Conservation (phyloP, 495 filamentous ascomycete species). For the Pyrenula aspistea region DNA sequence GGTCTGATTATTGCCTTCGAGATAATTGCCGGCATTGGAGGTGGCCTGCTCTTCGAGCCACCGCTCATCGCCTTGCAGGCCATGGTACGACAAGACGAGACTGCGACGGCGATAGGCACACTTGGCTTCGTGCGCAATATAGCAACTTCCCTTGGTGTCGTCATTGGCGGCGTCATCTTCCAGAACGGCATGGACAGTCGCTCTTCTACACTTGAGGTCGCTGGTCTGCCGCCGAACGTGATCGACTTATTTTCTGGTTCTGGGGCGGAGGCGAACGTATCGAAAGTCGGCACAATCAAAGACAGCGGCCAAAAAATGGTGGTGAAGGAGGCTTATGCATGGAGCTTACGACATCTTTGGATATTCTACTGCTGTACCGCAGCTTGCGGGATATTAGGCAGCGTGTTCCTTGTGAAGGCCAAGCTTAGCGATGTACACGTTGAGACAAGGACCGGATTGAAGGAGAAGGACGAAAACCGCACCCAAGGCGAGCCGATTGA, state of each 20-base stretch:
- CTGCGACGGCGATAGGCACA: conserved; percentile 65
- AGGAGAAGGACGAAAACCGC: conserved; percentile 14
- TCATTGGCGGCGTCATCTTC: conserved; percentile 74
- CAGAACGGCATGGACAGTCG: conserved; percentile 44
- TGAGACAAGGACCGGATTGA: conserved; percentile 43
- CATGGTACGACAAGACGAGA: conserved; percentile 54
- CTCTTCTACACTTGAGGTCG: conserved; percentile 21
- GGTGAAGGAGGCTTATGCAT: conserved; percentile 43
- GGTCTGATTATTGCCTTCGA: conserved; percentile 40
- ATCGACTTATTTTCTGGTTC: conserved; percentile 29
- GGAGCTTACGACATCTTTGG: conserved; percentile 51
- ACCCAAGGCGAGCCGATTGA: too few relatives aligned
- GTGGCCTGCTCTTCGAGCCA: conserved; percentile 36
- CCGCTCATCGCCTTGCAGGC: conserved; percentile 73
- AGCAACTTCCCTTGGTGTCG: conserved; percentile 57
- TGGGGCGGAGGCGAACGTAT: conserved; percentile 40
- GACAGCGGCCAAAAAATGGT: conserved; percentile 30
- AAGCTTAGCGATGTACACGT: conserved; percentile 45
- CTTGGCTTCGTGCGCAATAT: conserved; percentile 66
- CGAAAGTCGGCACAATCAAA: conserved; percentile 26
- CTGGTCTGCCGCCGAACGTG: conserved; percentile 29
- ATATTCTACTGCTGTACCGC: conserved; percentile 45
- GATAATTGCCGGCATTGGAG: conserved; percentile 47
- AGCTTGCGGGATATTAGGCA: conserved; percentile 34
- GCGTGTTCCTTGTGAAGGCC: conserved; percentile 38